Evolutionary conservation across 163 green algal species (phyloP), one percentile per base, ranked within the genome.

Genomic region (Chloromonas sp.): DNA sequence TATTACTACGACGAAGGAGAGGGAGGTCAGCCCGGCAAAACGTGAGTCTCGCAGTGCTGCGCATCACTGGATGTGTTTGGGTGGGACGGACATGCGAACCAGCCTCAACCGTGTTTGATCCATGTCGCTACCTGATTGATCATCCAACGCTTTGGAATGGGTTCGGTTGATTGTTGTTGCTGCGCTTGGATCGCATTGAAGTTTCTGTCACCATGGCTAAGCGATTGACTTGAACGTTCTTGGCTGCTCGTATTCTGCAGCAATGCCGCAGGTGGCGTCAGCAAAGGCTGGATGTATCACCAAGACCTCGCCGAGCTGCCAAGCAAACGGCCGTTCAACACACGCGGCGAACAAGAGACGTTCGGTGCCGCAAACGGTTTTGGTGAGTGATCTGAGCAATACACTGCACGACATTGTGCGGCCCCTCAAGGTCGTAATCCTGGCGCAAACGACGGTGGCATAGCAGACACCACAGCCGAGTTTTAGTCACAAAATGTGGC

Each of bases 211-310:
- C 66, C 66, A 8, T n/a, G 66, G 8, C 11, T 8, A 8, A 76
- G 8, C 5, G 8, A 8, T n/a, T 13, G 8, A 76, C 5, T 76
- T 76, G 66, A 76, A 76, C 11, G 66, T 60, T 79, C 1, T 5
- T 15, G 3, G 58, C 58, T 36, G 36, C 36, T 15, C 57, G 77
- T 81, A 58, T 61, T 15, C 36, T 61, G 77, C 79, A 82, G 79
- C 59, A 82, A 82, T 61, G 36, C 79, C 1, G 79, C 59, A 1
- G 79, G 79, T 36, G 79, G 79, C 79, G 79, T 82, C 2, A 36
- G 14, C 59, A 70, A 82, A 60, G 79, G 59, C 1, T 82, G 79
- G 79, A 2, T 82, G 79, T 3, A 61, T 1, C 79, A 82, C 59
- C 36, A 82, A 13, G 79, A 82, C 79, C 59, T 82, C 1, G 79